Evolutionary conservation across 2,329 filamentous ascomycete genomes (phyloP).

Genomic region (Salinomyces thailandicus): DNA sequence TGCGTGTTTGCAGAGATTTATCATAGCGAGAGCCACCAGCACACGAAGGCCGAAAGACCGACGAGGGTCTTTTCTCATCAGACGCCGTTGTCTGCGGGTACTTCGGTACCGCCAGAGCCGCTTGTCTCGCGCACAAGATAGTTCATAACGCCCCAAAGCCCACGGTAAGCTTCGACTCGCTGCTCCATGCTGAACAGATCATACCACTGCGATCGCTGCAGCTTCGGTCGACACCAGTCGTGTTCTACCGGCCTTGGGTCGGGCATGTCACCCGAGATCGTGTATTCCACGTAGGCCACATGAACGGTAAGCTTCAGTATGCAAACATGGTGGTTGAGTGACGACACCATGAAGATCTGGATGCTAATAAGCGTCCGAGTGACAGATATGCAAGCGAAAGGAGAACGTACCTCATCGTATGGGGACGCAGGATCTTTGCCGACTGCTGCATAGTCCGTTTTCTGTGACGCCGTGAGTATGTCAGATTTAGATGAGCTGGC

Average conservation of each 20-base stretch:
- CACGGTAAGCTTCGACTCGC: conserved; percentile 45
- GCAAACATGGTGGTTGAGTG: conserved; percentile 52
- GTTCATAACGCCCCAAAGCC: conserved; percentile 48
- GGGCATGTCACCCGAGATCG: conserved; percentile 36
- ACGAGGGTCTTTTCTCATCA: too few relatives aligned
- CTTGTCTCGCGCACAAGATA: conserved; percentile 38
- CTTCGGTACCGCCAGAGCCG: too few relatives aligned
- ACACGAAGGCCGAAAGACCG: too few relatives aligned
- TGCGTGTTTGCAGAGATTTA: too few relatives aligned
- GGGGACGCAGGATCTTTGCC: conserved; percentile 36
- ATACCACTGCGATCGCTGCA: conserved; percentile 49
- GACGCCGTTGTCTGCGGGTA: too few relatives aligned
- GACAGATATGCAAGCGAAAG: background rate
- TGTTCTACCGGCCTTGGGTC: conserved; percentile 22
- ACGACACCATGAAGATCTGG: conserved; percentile 52
- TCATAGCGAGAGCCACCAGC: too few relatives aligned
- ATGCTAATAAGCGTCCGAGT: too few relatives aligned
- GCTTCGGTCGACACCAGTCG: conserved; percentile 42
- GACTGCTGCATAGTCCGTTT: conserved; percentile 46
- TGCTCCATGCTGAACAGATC: conserved; percentile 46
- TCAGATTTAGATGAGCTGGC: too few relatives aligned
- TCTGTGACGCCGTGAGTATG: conserved; percentile 12
- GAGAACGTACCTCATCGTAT: conserved; percentile 38
- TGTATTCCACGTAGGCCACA: conserved; percentile 44
- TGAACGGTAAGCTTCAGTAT: conserved; percentile 50